A percentile compares a stretch with the other conserved stretches of the same genome.
phyloP scores from a whole-genome alignment of 2,329 filamentous ascomycete genomes.

The Aschersonia sp. region DNA sequence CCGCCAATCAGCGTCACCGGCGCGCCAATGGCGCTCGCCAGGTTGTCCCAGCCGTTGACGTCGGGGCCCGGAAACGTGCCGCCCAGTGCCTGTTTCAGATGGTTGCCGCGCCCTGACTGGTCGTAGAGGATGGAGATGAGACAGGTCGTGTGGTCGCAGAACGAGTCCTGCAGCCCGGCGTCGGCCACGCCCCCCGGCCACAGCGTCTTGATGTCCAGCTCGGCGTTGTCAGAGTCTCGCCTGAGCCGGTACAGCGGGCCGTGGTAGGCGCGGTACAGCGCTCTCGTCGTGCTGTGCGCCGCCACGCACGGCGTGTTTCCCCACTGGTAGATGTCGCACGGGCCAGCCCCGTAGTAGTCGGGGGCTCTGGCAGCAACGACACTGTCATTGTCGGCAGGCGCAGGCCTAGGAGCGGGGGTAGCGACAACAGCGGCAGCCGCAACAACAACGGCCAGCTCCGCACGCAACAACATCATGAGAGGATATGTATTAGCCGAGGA shows the following conservation, averaged over 20 bases:
- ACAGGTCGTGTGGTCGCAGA: constrained; percentile 46
- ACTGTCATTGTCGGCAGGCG: not conserved
- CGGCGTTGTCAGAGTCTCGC: constrained; percentile 31
- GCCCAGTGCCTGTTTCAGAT: constrained; percentile 44
- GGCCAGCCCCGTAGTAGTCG: constrained; percentile 9
- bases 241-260: constrained; percentile 45
- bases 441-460: too few species aligned
- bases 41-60: constrained; percentile 40
- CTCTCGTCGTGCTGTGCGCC: constrained; percentile 50
- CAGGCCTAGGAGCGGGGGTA: not conserved
- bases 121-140: constrained; percentile 52
- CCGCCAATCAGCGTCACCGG: constrained; percentile 43
- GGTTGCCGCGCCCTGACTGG: constrained; percentile 46
- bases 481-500: too few species aligned
- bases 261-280: constrained; percentile 38
- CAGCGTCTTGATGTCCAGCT: constrained; percentile 2
- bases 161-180: constrained; percentile 43
- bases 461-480: too few species aligned
- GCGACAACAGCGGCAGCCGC: too few species aligned
- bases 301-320: constrained; percentile 49
- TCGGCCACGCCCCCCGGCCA: constrained; percentile 43
- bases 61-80: constrained; percentile 43
- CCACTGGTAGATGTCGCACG: constrained; percentile 46
- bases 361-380: not conserved
- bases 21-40: constrained; percentile 43